phyloP scores from a whole-genome alignment of 2,329 filamentous ascomycete species.

The Lojkania enalia region DNA sequence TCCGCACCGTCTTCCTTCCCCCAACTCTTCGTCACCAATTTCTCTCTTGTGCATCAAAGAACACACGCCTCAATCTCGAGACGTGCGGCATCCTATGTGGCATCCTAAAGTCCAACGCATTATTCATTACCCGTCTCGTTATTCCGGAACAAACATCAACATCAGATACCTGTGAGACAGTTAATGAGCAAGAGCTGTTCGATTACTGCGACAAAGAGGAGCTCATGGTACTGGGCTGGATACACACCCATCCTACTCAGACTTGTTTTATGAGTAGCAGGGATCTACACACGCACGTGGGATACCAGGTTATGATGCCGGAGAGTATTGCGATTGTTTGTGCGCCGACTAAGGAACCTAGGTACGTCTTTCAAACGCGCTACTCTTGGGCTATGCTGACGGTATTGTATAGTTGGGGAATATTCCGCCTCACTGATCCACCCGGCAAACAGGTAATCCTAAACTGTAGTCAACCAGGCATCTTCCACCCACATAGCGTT shows the following conservation, averaged over 20 bases:
- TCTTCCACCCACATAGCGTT: slow-evolving; percentile 79
- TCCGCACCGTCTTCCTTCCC: slow-evolving; percentile 87
- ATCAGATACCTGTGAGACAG: slow-evolving; percentile 91
- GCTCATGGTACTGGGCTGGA: slow-evolving; percentile 89
- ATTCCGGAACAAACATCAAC: slow-evolving; percentile 91
- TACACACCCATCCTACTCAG: slow-evolving; percentile 95
- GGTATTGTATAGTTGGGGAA: slow-evolving; percentile 72
- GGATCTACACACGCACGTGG: slow-evolving; percentile 89
- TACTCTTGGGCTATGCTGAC: slow-evolving; percentile 1
- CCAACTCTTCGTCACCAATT: slow-evolving; percentile 73
- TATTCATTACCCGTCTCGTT: slow-evolving; percentile 86
- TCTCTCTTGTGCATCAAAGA: slow-evolving; percentile 70
- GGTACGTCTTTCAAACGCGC: slow-evolving; percentile 58
- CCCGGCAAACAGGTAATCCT: slow-evolving; percentile 86
- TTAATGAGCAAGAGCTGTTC: slow-evolving; percentile 81
- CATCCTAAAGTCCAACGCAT: slow-evolving; percentile 85
- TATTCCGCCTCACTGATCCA: slow-evolving; percentile 91
- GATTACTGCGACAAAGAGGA: slow-evolving; percentile 87
- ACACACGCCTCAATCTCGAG: slow-evolving; percentile 82
- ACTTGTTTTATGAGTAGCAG: slow-evolving; percentile 97
- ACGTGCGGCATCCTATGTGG: slow-evolving; percentile 95
- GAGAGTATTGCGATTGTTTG: slow-evolving; percentile 98
- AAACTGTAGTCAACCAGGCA: slow-evolving; percentile 72
- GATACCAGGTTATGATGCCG: slow-evolving; percentile 94
- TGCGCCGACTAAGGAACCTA: slow-evolving; percentile 76